Percentiles rank a stretch among this genome's conserved stretches.
These are phyloP conservation scores for Aureobasidium sp. DNA, from an alignment of 2,329 filamentous ascomycete genomes.

Conservation along the genomic window DNA sequence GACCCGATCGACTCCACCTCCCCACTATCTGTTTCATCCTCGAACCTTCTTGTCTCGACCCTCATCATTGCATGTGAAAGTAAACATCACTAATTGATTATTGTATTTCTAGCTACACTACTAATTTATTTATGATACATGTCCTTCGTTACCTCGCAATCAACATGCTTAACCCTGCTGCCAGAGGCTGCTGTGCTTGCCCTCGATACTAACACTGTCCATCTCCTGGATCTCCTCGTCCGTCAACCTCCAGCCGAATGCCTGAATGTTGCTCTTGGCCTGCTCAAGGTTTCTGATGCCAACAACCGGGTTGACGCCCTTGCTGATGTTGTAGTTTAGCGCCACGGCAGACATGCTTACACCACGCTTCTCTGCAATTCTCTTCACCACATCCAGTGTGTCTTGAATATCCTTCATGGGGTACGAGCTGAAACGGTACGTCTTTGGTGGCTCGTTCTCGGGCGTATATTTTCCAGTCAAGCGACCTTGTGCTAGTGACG, in stretches of 20 bases:
- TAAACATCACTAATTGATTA: not conserved
- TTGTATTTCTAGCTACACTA: not conserved
- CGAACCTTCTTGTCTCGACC: not conserved
- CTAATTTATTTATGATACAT: not conserved
- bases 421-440: conserved; percentile 36
- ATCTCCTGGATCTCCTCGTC: conserved; percentile 36
- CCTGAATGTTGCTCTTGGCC: conserved; percentile 34
- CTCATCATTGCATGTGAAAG: not conserved
- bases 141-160: not conserved
- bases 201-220: conserved; percentile 36
- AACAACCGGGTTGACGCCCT: conserved; percentile 38
- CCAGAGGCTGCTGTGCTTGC: conserved; percentile 33
- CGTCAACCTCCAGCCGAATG: conserved; percentile 36
- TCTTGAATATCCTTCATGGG: conserved; percentile 39
- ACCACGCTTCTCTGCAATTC: conserved; percentile 31
- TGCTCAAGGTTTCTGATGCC: conserved; percentile 37
- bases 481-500: conserved; percentile 35
- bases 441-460: conserved; percentile 32
- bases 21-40: not conserved
- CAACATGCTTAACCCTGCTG: conserved; percentile 33
- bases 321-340: conserved; percentile 40
- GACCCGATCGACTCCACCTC: not conserved
- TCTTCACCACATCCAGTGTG: conserved; percentile 30
- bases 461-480: conserved; percentile 36
- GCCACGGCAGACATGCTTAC: conserved; percentile 34